Conservation (phyloP, 1,284 basidiomycete species). For the Apiotrichum porosum region DNA sequence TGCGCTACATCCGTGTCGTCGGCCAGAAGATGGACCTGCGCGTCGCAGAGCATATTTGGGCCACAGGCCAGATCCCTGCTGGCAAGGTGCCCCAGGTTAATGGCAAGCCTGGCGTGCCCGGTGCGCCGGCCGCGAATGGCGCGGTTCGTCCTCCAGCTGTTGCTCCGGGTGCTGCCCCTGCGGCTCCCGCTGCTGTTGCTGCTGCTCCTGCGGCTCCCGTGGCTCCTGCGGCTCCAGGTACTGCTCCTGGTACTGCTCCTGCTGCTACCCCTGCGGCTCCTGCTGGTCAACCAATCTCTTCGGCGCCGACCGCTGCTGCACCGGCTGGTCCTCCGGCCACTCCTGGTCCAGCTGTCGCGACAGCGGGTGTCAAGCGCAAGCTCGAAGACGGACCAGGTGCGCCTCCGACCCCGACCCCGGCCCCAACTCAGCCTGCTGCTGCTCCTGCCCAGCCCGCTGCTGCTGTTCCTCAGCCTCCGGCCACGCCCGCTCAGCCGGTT, state of each 20-base stretch:
- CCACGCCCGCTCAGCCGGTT: neutral
- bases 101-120: constrained; percentile 5
- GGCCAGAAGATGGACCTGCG: constrained; percentile 42
- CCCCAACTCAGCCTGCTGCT: neutral
- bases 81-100: constrained; percentile 11
- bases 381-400: neutral
- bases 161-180: neutral
- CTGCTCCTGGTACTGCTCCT: neutral
- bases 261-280: neutral
- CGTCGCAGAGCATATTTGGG: constrained; percentile 42
- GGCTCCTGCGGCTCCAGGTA: constrained; percentile 19
- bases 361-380: constrained; percentile 2
- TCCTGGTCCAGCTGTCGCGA: neutral
- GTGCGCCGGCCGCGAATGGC: constrained; percentile 1
- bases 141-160: neutral
- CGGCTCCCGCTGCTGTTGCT: neutral
- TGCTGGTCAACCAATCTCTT: no score
- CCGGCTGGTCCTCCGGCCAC: neutral
- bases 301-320: no score
- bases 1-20: constrained; percentile 42
- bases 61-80: constrained; percentile 39
- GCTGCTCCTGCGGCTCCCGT: constrained; percentile 10
- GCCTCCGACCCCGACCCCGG: neutral
- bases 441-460: neutral
- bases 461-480: neutral